Evolutionary conservation across 2,329 filamentous ascomycete species (phyloP).

Genomic region (Pseudogymnoascus sp.): DNA sequence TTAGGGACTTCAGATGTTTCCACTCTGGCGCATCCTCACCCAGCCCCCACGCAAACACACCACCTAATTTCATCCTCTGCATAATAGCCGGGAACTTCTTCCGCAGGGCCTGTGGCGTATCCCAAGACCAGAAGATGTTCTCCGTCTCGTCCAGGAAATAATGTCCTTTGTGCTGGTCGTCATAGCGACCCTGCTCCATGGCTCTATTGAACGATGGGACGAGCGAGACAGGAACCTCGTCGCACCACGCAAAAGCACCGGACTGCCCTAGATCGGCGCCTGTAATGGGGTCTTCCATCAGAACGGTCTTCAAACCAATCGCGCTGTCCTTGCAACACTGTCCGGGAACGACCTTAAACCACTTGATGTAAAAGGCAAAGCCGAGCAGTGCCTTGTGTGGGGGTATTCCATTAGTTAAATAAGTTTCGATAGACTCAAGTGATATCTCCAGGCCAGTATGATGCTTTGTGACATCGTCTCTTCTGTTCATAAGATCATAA

Average conservation of each 20-base stretch:
- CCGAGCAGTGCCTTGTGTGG: slow-evolving; percentile 52
- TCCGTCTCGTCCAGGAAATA: slow-evolving; percentile 59
- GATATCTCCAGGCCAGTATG: slow-evolving; percentile 56
- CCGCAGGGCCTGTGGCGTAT: slow-evolving; percentile 52
- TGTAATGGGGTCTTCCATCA: slow-evolving; percentile 50
- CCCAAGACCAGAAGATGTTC: slow-evolving; percentile 67
- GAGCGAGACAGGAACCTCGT: slow-evolving; percentile 46
- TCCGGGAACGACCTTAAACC: slow-evolving; percentile 45
- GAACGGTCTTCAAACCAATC: slow-evolving; percentile 47
- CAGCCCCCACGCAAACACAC: slow-evolving; percentile 69
- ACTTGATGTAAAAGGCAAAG: slow-evolving; percentile 62
- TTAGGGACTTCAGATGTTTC: slow-evolving; percentile 38
- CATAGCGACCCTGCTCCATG: slow-evolving; percentile 44
- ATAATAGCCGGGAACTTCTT: slow-evolving; percentile 57
- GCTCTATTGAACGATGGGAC: slow-evolving; percentile 52
- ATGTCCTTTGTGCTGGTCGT: slow-evolving; percentile 52
- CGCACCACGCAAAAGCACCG: slow-evolving; percentile 54
- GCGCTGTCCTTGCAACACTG: slow-evolving; percentile 32
- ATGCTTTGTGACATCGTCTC: slow-evolving; percentile 56
- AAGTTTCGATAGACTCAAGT: slow-evolving; percentile 47
- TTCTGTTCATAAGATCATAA: slow-evolving; percentile 64
- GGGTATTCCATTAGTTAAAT: slow-evolving; percentile 48
- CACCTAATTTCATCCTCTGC: slow-evolving; percentile 49
- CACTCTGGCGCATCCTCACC: slow-evolving; percentile 53
- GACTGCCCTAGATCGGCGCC: slow-evolving; percentile 52